Base-by-base conservation (phyloP, 371 early-diverging fungal genomes). In the Coemansia sp. region DNA sequence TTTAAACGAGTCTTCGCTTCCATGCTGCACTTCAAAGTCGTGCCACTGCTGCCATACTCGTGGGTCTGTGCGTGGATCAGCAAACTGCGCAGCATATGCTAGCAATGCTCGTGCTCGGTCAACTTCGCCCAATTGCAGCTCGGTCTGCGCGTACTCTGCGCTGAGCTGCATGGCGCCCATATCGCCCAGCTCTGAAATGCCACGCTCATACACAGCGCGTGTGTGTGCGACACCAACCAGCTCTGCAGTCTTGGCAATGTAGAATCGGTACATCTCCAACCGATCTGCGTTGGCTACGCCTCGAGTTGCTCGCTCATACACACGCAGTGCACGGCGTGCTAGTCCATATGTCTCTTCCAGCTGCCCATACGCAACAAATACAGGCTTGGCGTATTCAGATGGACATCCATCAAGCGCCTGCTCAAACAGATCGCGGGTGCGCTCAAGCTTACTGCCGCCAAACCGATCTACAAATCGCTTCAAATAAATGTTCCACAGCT, bases 1-100 rank as follows among this genome's bases (percentile, higher is more conserved):
- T 82, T 93, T 95, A 82, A 95, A 98, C 5, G 98, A 95, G 63
- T 97, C 97, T 81, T 99, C 98, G 79, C 94, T 96, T 55, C 99
- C 99, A 73, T 94, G 93, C 71, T 90, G 87, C 18, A 96, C 95
- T 84, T 99, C 99, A 80, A 98, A 99, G 62, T 93, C 92, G 64
- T 94, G 91, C 99, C 99, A 99, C 53, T 78, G 81, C 65, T 90
- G 84, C 99, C 99, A 98, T 71, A 91, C 94, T 40, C 72, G 83
- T 59, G 77, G 86, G 55, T 74, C 80, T 75, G 87, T 84, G 61
- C 92, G 85, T 42, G 97, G 97, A 80, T 96, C 94, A 59, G 89
- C 89, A 74, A 97, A 87, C 80, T 94, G 95, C 7, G 91, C 86
- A 9, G 90, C 93, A 73, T 95, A 95, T 1, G 87, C 91, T 16